Conservation (phyloP, 257 asterid genomes). For the Primulina huaijiensis region DNA sequence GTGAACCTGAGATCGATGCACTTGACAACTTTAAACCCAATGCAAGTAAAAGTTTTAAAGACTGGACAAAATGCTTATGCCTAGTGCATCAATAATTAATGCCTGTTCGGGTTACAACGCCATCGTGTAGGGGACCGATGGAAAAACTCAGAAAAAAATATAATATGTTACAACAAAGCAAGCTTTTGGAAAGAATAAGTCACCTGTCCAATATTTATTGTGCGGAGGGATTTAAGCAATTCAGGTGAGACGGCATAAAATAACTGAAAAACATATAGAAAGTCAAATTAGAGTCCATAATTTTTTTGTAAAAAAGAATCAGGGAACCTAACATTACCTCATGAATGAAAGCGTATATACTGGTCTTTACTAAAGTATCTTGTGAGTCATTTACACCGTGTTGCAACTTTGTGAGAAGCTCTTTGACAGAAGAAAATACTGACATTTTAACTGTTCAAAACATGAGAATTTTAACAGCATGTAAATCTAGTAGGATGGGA, state of each 20-base stretch:
- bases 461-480: constrained; percentile 19
- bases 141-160: constrained; percentile 7
- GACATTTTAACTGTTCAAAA: constrained; percentile 63
- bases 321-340: constrained; percentile 50
- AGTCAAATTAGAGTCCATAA: constrained; percentile 25
- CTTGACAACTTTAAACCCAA: constrained; percentile 8
- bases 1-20: constrained; percentile 64
- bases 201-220: constrained; percentile 88
- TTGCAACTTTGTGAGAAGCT: constrained; percentile 62
- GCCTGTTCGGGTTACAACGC: too few species aligned
- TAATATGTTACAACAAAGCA: constrained; percentile 11
- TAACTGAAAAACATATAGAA: constrained; percentile 48
- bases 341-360: constrained; percentile 39
- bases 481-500: constrained; percentile 14
- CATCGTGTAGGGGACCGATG: neutral
- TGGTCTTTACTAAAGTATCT: constrained; percentile 35
- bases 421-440: constrained; percentile 64
- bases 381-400: constrained; percentile 27
- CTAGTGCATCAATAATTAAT: neutral
- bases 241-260: constrained; percentile 53
- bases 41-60: neutral
- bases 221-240: constrained; percentile 60
- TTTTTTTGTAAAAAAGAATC: constrained; percentile 13
- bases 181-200: constrained; percentile 17
- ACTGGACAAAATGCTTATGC: too few species aligned